phyloP scores from a whole-genome alignment of 768 basidiomycete species.

The Leccinum uliginosum region DNA sequence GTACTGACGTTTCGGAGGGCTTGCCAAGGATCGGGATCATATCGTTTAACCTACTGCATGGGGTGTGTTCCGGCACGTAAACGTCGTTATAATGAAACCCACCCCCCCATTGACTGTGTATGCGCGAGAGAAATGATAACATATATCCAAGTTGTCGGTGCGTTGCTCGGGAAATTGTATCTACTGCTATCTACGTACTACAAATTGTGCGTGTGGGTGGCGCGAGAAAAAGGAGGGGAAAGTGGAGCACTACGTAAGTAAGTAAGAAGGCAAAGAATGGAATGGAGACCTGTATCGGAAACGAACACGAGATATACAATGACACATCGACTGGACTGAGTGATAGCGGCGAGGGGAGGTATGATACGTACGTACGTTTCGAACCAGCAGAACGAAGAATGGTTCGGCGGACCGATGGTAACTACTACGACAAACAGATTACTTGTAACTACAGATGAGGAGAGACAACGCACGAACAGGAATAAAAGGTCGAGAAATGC shows the following conservation, averaged over 20 bases:
- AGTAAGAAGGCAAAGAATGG: background rate
- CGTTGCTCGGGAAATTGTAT: slow-evolving; percentile 28
- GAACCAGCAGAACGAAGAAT: slow-evolving; percentile 20
- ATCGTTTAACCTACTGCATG: background rate
- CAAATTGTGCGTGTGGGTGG: slow-evolving; percentile 19
- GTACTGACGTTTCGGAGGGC: background rate
- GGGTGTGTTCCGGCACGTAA: background rate
- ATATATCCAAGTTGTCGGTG: slow-evolving; percentile 20
- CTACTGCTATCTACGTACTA: slow-evolving; percentile 39
- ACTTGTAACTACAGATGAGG: slow-evolving; percentile 30
- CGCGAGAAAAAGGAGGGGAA: background rate
- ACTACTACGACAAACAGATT: slow-evolving; percentile 25
- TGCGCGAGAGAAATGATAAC: background rate
- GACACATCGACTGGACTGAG: background rate
- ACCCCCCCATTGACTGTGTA: no score
- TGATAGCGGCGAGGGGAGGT: background rate
- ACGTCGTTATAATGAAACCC: background rate
- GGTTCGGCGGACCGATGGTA: slow-evolving; percentile 31
- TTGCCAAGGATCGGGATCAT: background rate
- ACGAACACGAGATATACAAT: slow-evolving; percentile 4
- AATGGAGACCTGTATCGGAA: background rate
- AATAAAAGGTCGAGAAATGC: slow-evolving; percentile 13
- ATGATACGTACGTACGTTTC: slow-evolving; percentile 10
- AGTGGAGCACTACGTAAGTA: background rate
- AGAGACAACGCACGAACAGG: slow-evolving; percentile 22